Base-by-base conservation (phyloP, 169 alveolate genomes). In the Plasmodium gaboni region DNA sequence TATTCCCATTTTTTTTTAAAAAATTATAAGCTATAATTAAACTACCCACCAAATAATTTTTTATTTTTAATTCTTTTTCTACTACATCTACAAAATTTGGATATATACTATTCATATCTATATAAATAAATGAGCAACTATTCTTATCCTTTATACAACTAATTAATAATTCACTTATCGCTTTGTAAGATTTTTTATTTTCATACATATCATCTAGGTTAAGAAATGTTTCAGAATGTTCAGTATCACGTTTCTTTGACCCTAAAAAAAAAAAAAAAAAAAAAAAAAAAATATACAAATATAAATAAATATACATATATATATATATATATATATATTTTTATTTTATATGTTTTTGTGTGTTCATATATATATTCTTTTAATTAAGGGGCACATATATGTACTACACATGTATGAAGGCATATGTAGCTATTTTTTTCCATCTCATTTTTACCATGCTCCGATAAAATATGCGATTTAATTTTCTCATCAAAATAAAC, bases 21-120 rank as follows among this genome's bases (percentile, higher is more conserved):
- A 70, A 70, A n/a, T 86, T 86, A 42, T 70, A 86, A 48, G 87
- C 72, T 28, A 86, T 86, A 24, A 86, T 86, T 63, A 86, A 69
- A 73, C 87, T 71, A 13, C 67, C 15, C 10, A 86, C 73, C 17
- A 86, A 71, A n/a, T 71, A 69, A 32, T 70, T 86, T 55, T 86
- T 86, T 67, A 63, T 28, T 71, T 46, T 86, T 67, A 86, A 48
- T 38, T 86, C 92, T 32, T 86, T 86, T 15, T 86, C 78, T 26
- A 71, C 74, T 26, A 86, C 44, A 48, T 86, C 74, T 3, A 86
- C 87, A 61, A 67, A 86, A 73, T 71, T 86, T 1, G 73, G 87
- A 32, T 70, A 86, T 6, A 60, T 51, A 5, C 61, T 53, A 44
- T 71, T 86, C 38, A 86, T 65, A 13, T 86, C 92, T 4, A 86